Evolutionary conservation across 164 flowering plant species (phyloP), one percentile per base, ranked within the genome.

Genomic region (Vitis vinifera): DNA sequence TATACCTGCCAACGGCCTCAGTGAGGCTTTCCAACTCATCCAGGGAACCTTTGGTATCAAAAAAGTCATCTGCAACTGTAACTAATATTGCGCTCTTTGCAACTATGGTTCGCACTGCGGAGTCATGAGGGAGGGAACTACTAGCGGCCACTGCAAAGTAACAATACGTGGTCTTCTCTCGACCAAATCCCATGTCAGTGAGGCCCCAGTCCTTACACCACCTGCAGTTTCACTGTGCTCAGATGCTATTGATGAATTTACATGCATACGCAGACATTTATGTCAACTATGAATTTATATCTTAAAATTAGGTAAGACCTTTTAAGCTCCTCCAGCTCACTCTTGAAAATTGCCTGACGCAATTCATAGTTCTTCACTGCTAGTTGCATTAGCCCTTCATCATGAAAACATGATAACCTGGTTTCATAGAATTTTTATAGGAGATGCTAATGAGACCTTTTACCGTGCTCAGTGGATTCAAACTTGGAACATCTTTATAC

Each of bases 51-150:
- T 31, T 31, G 6, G 44, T 7, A 31, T 23, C 44, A 60, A 65
- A 80, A 65, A 71, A 80, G 55, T 77, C 83, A 70, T 80, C 83
- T 8, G 76, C 71, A 55, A 80, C 78, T 10, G 78, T 77, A 19
- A 80, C 51, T 5, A 74, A 15, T 8, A 71, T 53, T 0, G 74
- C 74, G 60, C 71, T 51, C 68, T 77, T 80, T 65, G 83, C 73
- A 2, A 44, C 30, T 11, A 69, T 8, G 47, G 53, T 16, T 62
- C 83, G 49, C 3, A 51, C 10, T 14, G 55, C 50, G 2, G 78
- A 77, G 72, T 68, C 19, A 29, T n/a, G 11, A 23, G 78, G 78
- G 9, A 68, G 19, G 9, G 23, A 2, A n/a, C 51, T 2, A 50
- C 51, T 14, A 15, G 65, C 65, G 8, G 65, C 51, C 37, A 44